These are phyloP conservation scores for Podospora comata DNA, from an alignment of 495 filamentous ascomycete genomes.

Conservation along the genomic window DNA sequence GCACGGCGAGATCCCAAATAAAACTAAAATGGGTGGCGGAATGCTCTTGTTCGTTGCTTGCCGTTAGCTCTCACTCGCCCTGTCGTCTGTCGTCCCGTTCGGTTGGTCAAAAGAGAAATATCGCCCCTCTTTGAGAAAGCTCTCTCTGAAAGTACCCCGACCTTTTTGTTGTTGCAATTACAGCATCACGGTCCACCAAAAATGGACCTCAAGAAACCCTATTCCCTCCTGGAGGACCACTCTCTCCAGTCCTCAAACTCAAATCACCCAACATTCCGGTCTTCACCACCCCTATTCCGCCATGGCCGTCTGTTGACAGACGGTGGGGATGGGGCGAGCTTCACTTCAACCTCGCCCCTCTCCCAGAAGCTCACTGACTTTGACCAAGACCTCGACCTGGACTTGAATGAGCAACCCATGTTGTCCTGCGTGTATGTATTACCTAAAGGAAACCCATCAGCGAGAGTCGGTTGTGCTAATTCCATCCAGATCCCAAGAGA, in stretches of 20 bases:
- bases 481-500: slow-evolving; percentile 38
- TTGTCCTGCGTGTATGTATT: slow-evolving; percentile 37
- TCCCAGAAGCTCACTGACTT: background rate
- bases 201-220: slow-evolving; percentile 35
- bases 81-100: background rate
- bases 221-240: slow-evolving; percentile 35
- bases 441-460: background rate
- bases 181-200: slow-evolving; percentile 5
- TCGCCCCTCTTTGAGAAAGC: slow-evolving; percentile 7
- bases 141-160: background rate
- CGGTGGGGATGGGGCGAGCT: background rate
- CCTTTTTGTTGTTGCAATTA: background rate
- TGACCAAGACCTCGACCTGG: slow-evolving; percentile 10
- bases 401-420: slow-evolving; percentile 9
- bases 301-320: slow-evolving; percentile 4
- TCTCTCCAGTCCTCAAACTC: slow-evolving; percentile 16
- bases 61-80: slow-evolving; percentile 1
- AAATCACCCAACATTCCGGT: slow-evolving; percentile 7
- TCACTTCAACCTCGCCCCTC: slow-evolving; percentile 15
- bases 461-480: background rate
- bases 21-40: slow-evolving; percentile 40
- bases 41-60: slow-evolving; percentile 22
- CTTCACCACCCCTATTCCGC: slow-evolving; percentile 19
- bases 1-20: slow-evolving; percentile 17
- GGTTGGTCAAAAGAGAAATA: background rate